Evolutionary conservation across 345 rosid species (phyloP).

Genomic region (Pelargonium nanum): DNA sequence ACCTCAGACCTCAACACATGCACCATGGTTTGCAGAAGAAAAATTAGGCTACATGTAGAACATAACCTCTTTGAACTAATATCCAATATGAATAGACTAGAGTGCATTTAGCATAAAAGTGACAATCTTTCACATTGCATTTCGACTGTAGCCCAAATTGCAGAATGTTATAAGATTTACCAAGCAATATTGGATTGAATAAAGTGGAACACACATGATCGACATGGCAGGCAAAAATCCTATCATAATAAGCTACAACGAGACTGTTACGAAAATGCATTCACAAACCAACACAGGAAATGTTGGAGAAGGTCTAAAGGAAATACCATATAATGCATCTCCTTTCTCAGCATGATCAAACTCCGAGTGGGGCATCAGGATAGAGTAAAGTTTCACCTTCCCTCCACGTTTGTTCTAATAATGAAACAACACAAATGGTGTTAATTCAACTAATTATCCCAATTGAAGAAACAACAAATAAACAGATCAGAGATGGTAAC

Average conservation of each 20-base stretch:
- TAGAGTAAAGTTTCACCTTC: constrained; percentile 54
- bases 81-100: too few relatives aligned
- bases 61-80: too few relatives aligned
- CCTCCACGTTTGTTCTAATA: constrained; percentile 74
- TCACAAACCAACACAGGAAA: background rate
- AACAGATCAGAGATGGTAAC: too few relatives aligned
- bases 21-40: too few relatives aligned
- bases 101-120: background rate
- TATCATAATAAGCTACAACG: background rate
- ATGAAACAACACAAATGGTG: background rate
- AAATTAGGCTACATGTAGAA: too few relatives aligned
- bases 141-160: too few relatives aligned
- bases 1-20: too few relatives aligned
- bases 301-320: background rate
- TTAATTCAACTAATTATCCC: too few relatives aligned
- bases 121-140: background rate
- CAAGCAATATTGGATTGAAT: background rate
- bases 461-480: background rate
- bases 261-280: background rate
- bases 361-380: constrained; percentile 49
- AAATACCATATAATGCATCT: constrained; percentile 56
- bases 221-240: too few relatives aligned
- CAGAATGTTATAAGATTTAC: too few relatives aligned
- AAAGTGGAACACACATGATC: too few relatives aligned
- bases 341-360: constrained; percentile 67